Percentiles rank a stretch among this genome's conserved stretches.
Evolutionary conservation across 2,329 filamentous ascomycete genomes (phyloP).

Genomic region (Plenodomus biglobosus): DNA sequence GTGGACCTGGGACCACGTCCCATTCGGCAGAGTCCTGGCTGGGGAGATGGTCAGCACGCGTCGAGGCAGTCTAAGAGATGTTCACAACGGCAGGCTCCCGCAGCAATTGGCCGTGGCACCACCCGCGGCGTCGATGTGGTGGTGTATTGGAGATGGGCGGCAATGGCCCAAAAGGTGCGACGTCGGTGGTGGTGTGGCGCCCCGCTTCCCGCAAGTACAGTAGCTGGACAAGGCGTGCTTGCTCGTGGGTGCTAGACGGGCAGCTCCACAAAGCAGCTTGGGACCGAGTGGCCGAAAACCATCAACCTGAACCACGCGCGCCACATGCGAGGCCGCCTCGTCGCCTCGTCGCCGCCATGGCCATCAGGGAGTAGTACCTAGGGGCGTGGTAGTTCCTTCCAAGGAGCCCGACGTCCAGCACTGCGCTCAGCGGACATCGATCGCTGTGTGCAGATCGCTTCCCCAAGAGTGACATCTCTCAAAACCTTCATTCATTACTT

Average conservation of each 20-base stretch:
- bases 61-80: neutral
- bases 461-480: constrained; percentile 17
- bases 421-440: neutral
- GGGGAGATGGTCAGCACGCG: constrained; percentile 26
- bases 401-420: neutral
- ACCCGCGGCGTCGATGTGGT: neutral
- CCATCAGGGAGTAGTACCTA: neutral
- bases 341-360: too few species aligned
- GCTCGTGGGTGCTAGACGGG: neutral
- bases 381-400: neutral
- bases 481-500: constrained; percentile 21
- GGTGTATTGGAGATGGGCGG: constrained; percentile 13
- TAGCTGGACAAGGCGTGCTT: constrained; percentile 1
- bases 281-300: too few species aligned
- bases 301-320: too few species aligned
- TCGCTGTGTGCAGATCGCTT: constrained; percentile 19
- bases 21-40: constrained; percentile 35
- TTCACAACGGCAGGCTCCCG: constrained; percentile 9
- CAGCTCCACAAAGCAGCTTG: too few species aligned
- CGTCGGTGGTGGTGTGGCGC: constrained; percentile 21
- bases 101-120: neutral
- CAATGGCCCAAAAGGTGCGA: constrained; percentile 16
- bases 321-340: neutral
- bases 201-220: constrained; percentile 8
- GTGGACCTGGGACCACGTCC: constrained; percentile 31